Percentiles rank a stretch among this genome's conserved stretches.
Evolutionary conservation across 176 grass and related monocot genomes (phyloP).

Genomic region (Aegilops sharonensis): DNA sequence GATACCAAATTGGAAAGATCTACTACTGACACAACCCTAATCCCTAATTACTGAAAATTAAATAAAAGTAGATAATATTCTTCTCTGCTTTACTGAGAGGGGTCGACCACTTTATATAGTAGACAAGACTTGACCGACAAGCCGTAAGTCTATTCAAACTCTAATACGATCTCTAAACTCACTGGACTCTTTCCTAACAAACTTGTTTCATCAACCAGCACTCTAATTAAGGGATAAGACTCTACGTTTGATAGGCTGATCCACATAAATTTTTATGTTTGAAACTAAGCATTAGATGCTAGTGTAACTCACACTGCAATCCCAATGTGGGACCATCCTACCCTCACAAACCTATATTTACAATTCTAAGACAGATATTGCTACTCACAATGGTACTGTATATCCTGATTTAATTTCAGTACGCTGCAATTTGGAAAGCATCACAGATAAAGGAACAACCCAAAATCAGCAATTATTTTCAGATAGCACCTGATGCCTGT

Average conservation of each 20-base stretch:
- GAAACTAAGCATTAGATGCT: background rate
- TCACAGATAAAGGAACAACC: slow-evolving; percentile 6
- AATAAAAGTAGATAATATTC: too few species aligned
- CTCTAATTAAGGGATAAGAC: background rate
- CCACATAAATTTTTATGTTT: background rate
- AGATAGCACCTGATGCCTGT: background rate
- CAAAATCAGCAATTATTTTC: slow-evolving; percentile 13
- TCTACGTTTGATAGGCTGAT: background rate
- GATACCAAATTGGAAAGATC: too few species aligned
- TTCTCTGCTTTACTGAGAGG: too few species aligned
- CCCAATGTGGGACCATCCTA: background rate
- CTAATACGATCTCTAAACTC: background rate
- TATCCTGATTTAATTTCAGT: slow-evolving; percentile 10
- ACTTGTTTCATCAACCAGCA: background rate
- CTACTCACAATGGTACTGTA: background rate
- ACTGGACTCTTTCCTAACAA: background rate
- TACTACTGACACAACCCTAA: too few species aligned
- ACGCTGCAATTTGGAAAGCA: background rate
- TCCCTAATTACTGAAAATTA: too few species aligned
- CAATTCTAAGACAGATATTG: background rate
- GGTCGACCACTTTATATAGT: background rate
- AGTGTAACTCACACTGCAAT: background rate
- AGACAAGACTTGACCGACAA: background rate
- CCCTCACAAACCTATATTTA: background rate
- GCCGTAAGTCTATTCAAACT: background rate